Evolutionary conservation across 2,329 filamentous ascomycete species (phyloP).

Genomic region (Stagonosporopsis cucurbitacearum): DNA sequence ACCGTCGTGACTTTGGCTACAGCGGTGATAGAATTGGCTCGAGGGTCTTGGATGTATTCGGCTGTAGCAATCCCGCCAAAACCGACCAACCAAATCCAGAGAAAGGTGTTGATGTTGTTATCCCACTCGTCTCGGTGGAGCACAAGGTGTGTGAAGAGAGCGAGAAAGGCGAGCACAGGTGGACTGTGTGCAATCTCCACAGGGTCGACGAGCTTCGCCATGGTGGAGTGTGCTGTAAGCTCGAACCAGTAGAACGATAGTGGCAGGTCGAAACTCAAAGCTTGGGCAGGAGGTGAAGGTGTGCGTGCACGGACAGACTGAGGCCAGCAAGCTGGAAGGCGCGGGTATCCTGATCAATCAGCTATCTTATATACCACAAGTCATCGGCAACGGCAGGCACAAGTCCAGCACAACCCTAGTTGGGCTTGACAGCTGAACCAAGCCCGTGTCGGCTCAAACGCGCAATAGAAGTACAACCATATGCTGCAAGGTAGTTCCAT

Average conservation of each 20-base stretch:
- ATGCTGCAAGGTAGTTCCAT: neutral
- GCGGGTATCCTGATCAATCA: neutral
- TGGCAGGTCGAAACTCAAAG: neutral
- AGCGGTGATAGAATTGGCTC: conserved; percentile 12
- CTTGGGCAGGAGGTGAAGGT: no score
- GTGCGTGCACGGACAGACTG: neutral
- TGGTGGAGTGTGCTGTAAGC: neutral
- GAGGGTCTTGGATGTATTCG: conserved; percentile 26
- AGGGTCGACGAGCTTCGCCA: conserved; percentile 13
- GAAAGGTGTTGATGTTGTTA: conserved; percentile 22
- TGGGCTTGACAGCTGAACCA: neutral
- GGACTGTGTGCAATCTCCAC: conserved; percentile 31
- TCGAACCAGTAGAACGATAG: neutral
- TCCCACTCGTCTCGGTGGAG: conserved; percentile 38
- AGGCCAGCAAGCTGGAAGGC: neutral
- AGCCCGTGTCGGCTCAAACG: neutral
- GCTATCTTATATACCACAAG: neutral
- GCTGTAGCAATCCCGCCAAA: conserved; percentile 26
- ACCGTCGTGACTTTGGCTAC: conserved; percentile 19
- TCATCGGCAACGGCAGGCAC: neutral
- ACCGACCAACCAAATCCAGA: conserved; percentile 22
- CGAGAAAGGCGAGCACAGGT: conserved; percentile 25
- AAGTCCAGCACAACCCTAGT: conserved; percentile 3
- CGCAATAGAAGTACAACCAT: neutral
- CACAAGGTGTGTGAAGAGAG: conserved; percentile 32